Evolutionary conservation across 345 rosid genomes (phyloP).

Genomic region (Ailanthus altissimus): DNA sequence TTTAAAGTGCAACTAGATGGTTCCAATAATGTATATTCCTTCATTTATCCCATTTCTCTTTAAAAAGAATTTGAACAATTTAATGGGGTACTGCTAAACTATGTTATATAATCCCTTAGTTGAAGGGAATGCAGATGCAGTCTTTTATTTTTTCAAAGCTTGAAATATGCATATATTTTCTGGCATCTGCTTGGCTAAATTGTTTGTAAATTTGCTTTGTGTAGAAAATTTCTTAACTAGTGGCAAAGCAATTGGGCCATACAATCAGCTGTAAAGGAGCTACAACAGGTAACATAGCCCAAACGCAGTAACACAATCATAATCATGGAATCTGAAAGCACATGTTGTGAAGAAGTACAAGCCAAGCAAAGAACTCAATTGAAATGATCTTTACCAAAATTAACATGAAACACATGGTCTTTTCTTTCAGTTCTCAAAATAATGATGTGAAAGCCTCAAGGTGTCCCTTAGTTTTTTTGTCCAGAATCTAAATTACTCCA

Average conservation of each 20-base stretch:
- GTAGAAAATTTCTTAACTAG: background rate
- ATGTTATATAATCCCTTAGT: background rate
- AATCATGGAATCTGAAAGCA: slow-evolving; percentile 1
- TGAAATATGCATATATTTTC: too few species aligned
- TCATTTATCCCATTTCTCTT: background rate
- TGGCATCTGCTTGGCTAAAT: background rate
- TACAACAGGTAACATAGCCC: background rate
- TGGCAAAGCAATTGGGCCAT: background rate
- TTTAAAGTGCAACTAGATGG: background rate
- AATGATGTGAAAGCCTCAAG: background rate
- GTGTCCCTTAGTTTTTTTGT: background rate
- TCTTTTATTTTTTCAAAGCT: background rate
- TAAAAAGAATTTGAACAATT: too few species aligned
- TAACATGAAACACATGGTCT: background rate
- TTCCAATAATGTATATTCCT: background rate
- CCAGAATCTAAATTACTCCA: background rate
- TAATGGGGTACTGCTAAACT: background rate
- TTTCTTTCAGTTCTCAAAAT: background rate
- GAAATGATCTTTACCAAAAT: background rate
- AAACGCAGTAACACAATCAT: background rate
- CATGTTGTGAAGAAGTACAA: slow-evolving; percentile 3
- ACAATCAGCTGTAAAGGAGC: background rate
- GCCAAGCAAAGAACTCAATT: background rate
- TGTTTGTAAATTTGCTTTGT: background rate
- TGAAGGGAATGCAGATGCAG: background rate